Base-by-base conservation (phyloP, 2,329 filamentous ascomycete genomes). In the Talaromyces islandicus region DNA sequence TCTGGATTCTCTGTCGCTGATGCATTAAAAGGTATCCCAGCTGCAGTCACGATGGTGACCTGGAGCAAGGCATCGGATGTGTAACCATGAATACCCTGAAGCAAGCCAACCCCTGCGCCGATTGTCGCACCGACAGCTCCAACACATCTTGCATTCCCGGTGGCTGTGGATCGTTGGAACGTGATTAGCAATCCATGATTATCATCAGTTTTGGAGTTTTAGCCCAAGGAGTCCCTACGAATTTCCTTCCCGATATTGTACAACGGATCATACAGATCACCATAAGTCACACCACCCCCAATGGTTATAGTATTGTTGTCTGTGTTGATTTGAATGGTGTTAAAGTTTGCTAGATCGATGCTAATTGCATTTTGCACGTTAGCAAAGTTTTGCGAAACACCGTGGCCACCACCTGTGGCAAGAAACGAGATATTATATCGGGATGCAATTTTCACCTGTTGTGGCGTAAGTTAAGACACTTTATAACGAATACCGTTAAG, bases 1-100 rank as follows among this genome's bases (percentile, higher is more conserved):
- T 76, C 73, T 3, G 66, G 61, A 32, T 75, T 67, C 24, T 71
- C 62, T 0, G 62, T 68, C 6, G 66, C 46, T 1, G 71, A 72
- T 0, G 69, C 70, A 27, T 65, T 63, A 11, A 76, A 65, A 27
- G 76, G 64, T 6, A 69, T 69, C 14, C 76, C 77, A 21, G 72
- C 66, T 11, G 75, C 75, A 24, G 75, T 70, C 7, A 78, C 75
- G 41, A 61, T 56, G 19, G 43, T 24, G 7, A 67, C 58, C 24
- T 56, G 59, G 43, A 50, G 35, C 14, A 62, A 24, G 5, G 60
- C 52, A 24, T 57, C 60, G n/a, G 48, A 55, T 10, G 54, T 57
- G n/a, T 56, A 56, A 2, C 62, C 62, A 60, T 60, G 59, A 9
- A 62, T 43, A 17, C 62, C 62, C 9, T 59, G 56, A 11, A 62